phyloP scores from a whole-genome alignment of 768 basidiomycete genomes.

The Mycena galericulata region DNA sequence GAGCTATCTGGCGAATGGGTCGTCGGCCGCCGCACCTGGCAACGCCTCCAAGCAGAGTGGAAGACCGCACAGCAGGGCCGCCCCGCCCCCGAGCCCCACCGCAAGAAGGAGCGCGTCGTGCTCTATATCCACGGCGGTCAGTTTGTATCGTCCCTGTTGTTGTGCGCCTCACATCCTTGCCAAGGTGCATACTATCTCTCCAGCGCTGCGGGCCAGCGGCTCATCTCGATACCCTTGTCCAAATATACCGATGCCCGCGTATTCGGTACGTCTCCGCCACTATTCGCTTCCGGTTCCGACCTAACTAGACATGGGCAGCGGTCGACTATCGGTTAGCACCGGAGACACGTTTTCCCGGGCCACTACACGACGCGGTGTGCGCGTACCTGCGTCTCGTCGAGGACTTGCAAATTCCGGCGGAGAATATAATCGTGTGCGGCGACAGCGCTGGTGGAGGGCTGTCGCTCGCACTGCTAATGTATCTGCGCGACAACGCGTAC shows the following conservation, averaged over 20 bases:
- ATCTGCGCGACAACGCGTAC: conserved; percentile 92
- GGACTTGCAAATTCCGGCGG: conserved; percentile 90
- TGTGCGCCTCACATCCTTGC: conserved; percentile 14
- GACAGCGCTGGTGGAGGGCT: conserved; percentile 97
- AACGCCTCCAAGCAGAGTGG: conserved; percentile 86
- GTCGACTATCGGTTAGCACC: conserved; percentile 97
- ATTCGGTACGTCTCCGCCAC: conserved; percentile 63
- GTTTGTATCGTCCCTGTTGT: neutral
- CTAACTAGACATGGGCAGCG: conserved; percentile 58
- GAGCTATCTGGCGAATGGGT: conserved; percentile 97
- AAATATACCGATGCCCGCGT: conserved; percentile 91
- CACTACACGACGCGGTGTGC: conserved; percentile 85
- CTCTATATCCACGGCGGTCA: conserved; percentile 90
- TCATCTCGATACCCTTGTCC: conserved; percentile 91
- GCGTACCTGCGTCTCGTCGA: conserved; percentile 90
- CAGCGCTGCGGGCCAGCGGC: conserved; percentile 89
- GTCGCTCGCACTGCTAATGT: conserved; percentile 87
- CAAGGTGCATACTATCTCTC: conserved; percentile 96
- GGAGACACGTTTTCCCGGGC: conserved; percentile 94
- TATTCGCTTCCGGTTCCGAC: conserved; percentile 1
- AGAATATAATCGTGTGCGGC: conserved; percentile 89
- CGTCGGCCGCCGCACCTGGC: conserved; percentile 93
- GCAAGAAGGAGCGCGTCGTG: conserved; percentile 82
- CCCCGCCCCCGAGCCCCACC: conserved; percentile 45
- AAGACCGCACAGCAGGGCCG: conserved; percentile 55